These are phyloP conservation scores for Strobilomyces echinocephalus DNA, from an alignment of 768 basidiomycete species.

Conservation along the genomic window DNA sequence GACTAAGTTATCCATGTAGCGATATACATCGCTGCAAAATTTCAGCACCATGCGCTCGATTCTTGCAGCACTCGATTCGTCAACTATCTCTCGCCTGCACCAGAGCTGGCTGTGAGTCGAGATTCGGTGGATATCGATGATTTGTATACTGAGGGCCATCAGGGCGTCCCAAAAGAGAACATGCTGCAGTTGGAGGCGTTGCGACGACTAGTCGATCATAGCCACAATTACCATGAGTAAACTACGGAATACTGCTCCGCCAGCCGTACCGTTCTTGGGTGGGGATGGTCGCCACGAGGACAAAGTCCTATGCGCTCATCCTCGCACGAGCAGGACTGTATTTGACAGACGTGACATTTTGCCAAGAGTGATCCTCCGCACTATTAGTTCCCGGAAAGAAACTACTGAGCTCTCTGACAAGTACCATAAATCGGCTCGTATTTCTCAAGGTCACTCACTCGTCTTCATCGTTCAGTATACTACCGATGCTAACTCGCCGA, in stretches of 20 bases:
- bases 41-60: constrained; percentile 92
- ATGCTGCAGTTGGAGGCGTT: constrained; percentile 72
- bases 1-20: constrained; percentile 42
- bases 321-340: constrained; percentile 56
- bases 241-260: constrained; percentile 83
- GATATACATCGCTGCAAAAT: constrained; percentile 78
- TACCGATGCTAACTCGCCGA: constrained; percentile 1
- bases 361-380: constrained; percentile 88
- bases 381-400: constrained; percentile 71
- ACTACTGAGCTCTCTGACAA: constrained; percentile 94
- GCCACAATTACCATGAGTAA: constrained; percentile 82
- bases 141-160: constrained; percentile 10
- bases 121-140: neutral
- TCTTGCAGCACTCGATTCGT: constrained; percentile 91
- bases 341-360: constrained; percentile 91
- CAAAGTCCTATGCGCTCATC: constrained; percentile 6
- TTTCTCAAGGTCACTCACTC: constrained; percentile 62
- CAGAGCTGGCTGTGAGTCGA: constrained; percentile 88
- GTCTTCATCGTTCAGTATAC: neutral
- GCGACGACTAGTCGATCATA: constrained; percentile 84
- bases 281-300: constrained; percentile 18
- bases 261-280: constrained; percentile 95
- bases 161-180: constrained; percentile 86
- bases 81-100: constrained; percentile 84
- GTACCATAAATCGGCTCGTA: constrained; percentile 84